These are phyloP conservation scores for Ramichloridium luteum DNA, from an alignment of 2,329 filamentous ascomycete species.

Conservation along the genomic window DNA sequence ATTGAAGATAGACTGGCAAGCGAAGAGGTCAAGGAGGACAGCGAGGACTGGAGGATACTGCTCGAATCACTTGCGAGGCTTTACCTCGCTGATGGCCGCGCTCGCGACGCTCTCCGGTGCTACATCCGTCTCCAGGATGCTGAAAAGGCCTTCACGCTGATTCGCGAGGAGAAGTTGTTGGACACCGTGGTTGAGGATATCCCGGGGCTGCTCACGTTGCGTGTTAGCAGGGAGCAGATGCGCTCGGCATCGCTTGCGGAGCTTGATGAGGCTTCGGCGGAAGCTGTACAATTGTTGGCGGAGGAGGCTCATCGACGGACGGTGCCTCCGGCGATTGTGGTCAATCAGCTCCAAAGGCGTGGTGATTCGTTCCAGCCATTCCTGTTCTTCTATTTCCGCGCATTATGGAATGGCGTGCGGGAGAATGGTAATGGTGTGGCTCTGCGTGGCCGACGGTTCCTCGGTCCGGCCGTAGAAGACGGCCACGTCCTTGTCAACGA, in stretches of 20 bases:
- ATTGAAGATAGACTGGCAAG: conserved; percentile 74
- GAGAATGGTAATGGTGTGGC: conserved; percentile 33
- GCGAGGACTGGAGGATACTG: conserved; percentile 81
- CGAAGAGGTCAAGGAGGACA: conserved; percentile 53
- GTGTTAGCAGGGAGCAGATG: conserved; percentile 62
- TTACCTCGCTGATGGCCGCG: conserved; percentile 67
- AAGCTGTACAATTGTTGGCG: conserved; percentile 76
- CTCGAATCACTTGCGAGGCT: conserved; percentile 75
- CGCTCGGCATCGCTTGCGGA: conserved; percentile 55
- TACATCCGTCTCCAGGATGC: conserved; percentile 89
- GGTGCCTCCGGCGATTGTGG: conserved; percentile 63
- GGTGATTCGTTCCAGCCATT: conserved; percentile 52
- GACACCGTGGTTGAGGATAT: conserved; percentile 85
- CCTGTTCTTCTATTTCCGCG: conserved; percentile 81
- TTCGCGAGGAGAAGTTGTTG: conserved; percentile 78
- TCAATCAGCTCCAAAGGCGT: conserved; percentile 60
- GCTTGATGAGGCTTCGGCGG: conserved; percentile 65
- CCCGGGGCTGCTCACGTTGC: conserved; percentile 71
- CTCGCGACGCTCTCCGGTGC: conserved; percentile 72
- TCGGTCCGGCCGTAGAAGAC: conserved; percentile 32
- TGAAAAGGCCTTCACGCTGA: conserved; percentile 74
- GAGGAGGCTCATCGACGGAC: conserved; percentile 85
- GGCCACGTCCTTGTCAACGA: conserved; percentile 60
- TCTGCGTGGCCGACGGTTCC: conserved; percentile 37
- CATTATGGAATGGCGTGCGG: conserved; percentile 75